Conservation (phyloP, 371 early-diverging fungal genomes). For the Apophysomyces elegans region DNA sequence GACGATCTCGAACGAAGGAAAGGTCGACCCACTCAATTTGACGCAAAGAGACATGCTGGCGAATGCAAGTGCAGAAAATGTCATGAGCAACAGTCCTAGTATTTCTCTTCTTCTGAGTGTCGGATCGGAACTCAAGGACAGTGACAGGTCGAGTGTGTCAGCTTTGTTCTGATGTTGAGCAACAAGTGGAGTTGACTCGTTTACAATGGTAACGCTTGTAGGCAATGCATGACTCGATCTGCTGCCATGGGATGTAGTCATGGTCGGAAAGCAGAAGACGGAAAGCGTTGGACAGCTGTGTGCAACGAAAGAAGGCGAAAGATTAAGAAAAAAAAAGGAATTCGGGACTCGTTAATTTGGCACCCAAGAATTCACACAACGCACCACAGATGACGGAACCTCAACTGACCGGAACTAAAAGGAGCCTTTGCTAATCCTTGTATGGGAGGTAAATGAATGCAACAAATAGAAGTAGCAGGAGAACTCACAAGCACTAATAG, state of each 20-base stretch:
- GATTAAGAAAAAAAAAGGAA: too few species aligned
- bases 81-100: slow-evolving; percentile 49
- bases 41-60: slow-evolving; percentile 74
- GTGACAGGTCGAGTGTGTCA: slow-evolving; percentile 11
- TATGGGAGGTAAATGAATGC: too few species aligned
- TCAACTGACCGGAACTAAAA: too few species aligned
- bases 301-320: too few species aligned
- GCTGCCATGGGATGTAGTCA: not conserved
- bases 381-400: too few species aligned
- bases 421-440: too few species aligned
- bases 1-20: slow-evolving; percentile 73
- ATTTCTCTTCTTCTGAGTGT: slow-evolving; percentile 23
- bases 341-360: too few species aligned
- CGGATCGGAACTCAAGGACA: slow-evolving; percentile 23
- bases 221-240: slow-evolving; percentile 14
- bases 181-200: slow-evolving; percentile 32
- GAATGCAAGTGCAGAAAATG: slow-evolving; percentile 74
- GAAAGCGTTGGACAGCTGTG: too few species aligned
- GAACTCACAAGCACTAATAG: too few species aligned
- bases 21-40: slow-evolving; percentile 56
- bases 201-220: slow-evolving; percentile 28
- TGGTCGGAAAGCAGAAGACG: not conserved
- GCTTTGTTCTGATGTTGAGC: slow-evolving; percentile 12
- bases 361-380: too few species aligned
- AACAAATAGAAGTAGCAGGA: too few species aligned